These are phyloP conservation scores for Aspergillus sp. DNA, from an alignment of 2,329 filamentous ascomycete genomes.

Conservation along the genomic window DNA sequence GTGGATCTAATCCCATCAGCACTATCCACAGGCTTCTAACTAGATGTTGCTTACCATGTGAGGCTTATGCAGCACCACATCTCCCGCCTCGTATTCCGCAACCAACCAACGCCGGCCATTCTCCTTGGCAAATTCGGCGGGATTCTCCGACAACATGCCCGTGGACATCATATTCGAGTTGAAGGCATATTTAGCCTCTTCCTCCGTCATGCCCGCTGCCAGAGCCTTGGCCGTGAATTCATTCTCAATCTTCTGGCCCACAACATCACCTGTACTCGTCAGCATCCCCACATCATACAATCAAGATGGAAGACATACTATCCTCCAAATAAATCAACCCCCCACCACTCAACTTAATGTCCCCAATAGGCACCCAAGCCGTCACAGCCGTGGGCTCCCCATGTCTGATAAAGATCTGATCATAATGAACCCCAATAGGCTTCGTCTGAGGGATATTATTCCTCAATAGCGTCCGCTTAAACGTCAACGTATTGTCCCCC, in stretches of 20 bases:
- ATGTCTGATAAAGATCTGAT: conserved; percentile 60
- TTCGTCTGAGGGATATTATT: conserved; percentile 61
- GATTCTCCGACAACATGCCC: conserved; percentile 55
- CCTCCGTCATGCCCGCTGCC: conserved; percentile 53
- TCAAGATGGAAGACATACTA: conserved; percentile 15
- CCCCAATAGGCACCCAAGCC: conserved; percentile 61
- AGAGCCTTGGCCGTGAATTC: conserved; percentile 47
- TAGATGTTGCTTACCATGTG: conserved; percentile 31
- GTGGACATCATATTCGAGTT: conserved; percentile 63
- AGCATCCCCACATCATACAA: background rate
- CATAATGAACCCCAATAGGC: conserved; percentile 63
- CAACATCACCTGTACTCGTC: conserved; percentile 37
- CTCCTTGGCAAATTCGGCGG: conserved; percentile 47
- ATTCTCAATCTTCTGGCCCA: conserved; percentile 55
- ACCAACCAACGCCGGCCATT: conserved; percentile 54
- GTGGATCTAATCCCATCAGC: conserved; percentile 51
- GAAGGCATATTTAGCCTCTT: conserved; percentile 55
- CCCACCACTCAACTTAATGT: conserved; percentile 57
- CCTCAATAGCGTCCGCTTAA: conserved; percentile 55
- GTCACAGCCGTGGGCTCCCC: conserved; percentile 59
- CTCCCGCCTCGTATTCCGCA: conserved; percentile 57
- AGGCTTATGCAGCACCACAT: conserved; percentile 50
- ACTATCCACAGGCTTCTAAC: background rate
- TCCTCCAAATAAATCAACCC: conserved; percentile 63
- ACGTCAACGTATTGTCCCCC: conserved; percentile 51